A percentile compares a stretch with the other conserved stretches of the same genome.
phyloP scores from a whole-genome alignment of 495 filamentous ascomycete genomes.

The Cercophora samala region DNA sequence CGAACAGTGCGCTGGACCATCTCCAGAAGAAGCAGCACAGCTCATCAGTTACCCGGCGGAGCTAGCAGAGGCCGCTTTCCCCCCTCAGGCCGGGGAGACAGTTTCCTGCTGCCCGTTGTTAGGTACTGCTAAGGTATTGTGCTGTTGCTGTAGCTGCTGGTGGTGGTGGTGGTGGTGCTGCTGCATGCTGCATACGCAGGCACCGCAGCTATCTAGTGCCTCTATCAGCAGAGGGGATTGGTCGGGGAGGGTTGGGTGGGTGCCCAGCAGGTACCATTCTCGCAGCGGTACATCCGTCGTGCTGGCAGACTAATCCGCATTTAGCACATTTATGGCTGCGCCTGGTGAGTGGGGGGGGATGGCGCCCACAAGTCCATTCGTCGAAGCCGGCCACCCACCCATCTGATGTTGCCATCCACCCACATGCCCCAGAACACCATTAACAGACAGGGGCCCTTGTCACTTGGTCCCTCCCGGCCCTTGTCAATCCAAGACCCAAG shows the following conservation, averaged over 20 bases:
- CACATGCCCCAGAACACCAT: slow-evolving; percentile 47
- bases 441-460: slow-evolving; percentile 34
- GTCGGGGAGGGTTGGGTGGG: background rate
- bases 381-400: slow-evolving; percentile 13
- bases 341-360: slow-evolving; percentile 16
- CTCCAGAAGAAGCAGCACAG: background rate
- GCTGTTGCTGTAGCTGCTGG: no score
- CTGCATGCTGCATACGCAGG: background rate
- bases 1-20: slow-evolving; percentile 8
- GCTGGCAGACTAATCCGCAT: slow-evolving; percentile 29
- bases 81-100: background rate
- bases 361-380: slow-evolving; percentile 21
- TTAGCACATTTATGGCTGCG: slow-evolving; percentile 39
- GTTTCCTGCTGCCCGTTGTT: background rate
- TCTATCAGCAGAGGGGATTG: background rate
- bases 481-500: slow-evolving; percentile 42
- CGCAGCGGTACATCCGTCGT: slow-evolving; percentile 29
- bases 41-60: background rate
- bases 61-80: slow-evolving; percentile 5
- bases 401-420: slow-evolving; percentile 46
- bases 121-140: no score
- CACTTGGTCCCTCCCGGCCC: slow-evolving; percentile 28
- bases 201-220: background rate
- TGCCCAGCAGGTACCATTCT: slow-evolving; percentile 21
- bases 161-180: background rate